A percentile compares a stretch with the other conserved stretches of the same genome.
Conservation (phyloP, 805 yeast genomes). For the Teunomyces tritomae region DNA sequence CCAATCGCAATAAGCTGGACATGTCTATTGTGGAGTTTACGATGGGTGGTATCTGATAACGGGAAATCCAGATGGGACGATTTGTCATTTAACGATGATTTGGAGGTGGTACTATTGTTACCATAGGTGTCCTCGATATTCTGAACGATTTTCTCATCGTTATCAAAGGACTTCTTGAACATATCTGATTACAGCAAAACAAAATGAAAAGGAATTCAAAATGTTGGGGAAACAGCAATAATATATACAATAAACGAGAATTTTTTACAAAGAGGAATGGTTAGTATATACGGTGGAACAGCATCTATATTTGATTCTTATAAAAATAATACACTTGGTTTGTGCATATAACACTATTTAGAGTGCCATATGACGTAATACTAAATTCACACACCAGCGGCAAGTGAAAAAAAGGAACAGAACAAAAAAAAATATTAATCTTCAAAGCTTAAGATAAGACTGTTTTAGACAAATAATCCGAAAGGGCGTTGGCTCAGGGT, state of each 20-base stretch:
- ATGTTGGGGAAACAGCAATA: neutral
- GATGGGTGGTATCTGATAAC: slow-evolving; percentile 14
- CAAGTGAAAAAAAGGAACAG: neutral
- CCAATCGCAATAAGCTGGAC: slow-evolving; percentile 77
- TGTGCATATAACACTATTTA: neutral
- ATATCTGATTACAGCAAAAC: neutral
- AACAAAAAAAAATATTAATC: neutral
- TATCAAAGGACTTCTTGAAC: neutral
- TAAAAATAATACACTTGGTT: neutral
- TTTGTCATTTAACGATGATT: slow-evolving; percentile 2
- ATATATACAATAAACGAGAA: neutral
- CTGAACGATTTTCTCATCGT: neutral
- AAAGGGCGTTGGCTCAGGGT: neutral
- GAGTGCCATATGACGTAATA: neutral
- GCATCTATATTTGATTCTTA: neutral
- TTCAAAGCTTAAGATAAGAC: neutral
- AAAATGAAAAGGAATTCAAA: neutral
- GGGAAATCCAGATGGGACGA: slow-evolving; percentile 8
- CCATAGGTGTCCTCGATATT: slow-evolving; percentile 1
- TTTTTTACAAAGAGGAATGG: neutral
- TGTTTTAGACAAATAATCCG: neutral
- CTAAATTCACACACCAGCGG: neutral
- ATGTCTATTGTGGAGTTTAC: slow-evolving; percentile 65
- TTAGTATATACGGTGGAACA: neutral
- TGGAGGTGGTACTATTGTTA: slow-evolving; percentile 3